A percentile compares a stretch with the other conserved stretches of the same genome.
These are phyloP conservation scores for Corylus americana DNA, from an alignment of 306 rosid species.

Conservation along the genomic window DNA sequence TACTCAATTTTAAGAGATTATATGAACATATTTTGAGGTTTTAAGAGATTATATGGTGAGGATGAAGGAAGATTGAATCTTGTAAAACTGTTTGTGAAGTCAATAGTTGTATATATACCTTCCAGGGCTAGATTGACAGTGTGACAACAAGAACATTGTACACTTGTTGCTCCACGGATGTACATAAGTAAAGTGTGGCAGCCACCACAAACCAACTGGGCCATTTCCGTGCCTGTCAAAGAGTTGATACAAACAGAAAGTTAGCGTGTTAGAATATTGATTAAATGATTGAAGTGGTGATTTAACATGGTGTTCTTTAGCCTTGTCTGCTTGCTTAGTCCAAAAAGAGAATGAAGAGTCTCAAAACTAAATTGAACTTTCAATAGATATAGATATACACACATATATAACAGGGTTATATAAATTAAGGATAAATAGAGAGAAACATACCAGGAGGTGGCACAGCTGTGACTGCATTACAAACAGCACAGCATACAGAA, in stretches of 20 bases:
- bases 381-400: background rate
- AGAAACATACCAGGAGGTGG: constrained; percentile 84
- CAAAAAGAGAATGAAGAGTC: background rate
- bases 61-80: background rate
- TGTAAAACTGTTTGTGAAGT: background rate
- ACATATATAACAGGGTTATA: background rate
- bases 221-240: constrained; percentile 94
- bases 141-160: constrained; percentile 98
- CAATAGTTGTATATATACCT: constrained; percentile 47
- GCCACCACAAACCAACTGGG: constrained; percentile 96
- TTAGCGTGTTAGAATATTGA: background rate
- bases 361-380: constrained; percentile 18
- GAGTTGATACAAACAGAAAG: background rate
- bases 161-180: constrained; percentile 94
- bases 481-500: constrained; percentile 98
- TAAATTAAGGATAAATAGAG: constrained; percentile 5
- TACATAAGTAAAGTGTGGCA: constrained; percentile 99
- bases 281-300: too few species aligned
- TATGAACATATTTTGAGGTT: background rate
- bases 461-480: constrained; percentile 94
- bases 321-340: constrained; percentile 7
- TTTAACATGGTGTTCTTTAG: background rate
- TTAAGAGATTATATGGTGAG: constrained; percentile 13
- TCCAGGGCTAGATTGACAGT: constrained; percentile 94
- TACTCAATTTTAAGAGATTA: background rate